Evolutionary conservation across 225 moss, liverwort and hornwort genomes (phyloP), one percentile per base, ranked within the genome.

Genomic region (Sphagnum contortum): DNA sequence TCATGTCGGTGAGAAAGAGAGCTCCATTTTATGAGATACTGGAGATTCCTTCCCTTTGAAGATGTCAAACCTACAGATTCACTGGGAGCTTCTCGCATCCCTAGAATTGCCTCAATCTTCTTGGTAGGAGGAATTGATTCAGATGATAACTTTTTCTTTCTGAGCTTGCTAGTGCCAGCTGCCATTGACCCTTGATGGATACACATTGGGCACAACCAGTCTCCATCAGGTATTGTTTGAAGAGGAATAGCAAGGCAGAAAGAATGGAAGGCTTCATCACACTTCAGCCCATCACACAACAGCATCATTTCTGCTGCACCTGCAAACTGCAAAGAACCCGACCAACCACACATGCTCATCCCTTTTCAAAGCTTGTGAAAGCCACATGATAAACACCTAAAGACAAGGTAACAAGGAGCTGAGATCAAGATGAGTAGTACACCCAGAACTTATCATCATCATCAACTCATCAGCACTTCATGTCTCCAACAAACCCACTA

Each of bases 1-100:
- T 87, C 90, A 75, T 85, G 94, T 44, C 84, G 83, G 67, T 94
- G 94, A 45, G 94, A 94, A 61, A 90, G 77, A 52, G 69, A 74
- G 70, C 69, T 73, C 94, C 94, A 94, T 71, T 94, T 94, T 69
- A 94, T 87, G 62, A 90, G 79, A 75, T 85, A 94, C 55, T 88
- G 80, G 52, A 77, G 63, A 66, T 75, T 74, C 50, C 49, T 72
- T 64, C 66, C 54, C 63, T 68, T 69, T 61, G 64, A 55, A 29
- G 29, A 29, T 29, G 29, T 29, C 29, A 29, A 29, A 29, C 29
- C 0, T 29, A 29, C 29, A 29, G 29, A 29, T 29, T 29, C 29
- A 29, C 29, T 29, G 68, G 75, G 54, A 58, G 75, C 84, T 48
- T 69, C 69, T 66, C 90, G 83, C 72, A 81, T 80, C 46, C 94